Base-by-base conservation (phyloP, 2,329 filamentous ascomycete species). In the Aspergillus costaricaensis region DNA sequence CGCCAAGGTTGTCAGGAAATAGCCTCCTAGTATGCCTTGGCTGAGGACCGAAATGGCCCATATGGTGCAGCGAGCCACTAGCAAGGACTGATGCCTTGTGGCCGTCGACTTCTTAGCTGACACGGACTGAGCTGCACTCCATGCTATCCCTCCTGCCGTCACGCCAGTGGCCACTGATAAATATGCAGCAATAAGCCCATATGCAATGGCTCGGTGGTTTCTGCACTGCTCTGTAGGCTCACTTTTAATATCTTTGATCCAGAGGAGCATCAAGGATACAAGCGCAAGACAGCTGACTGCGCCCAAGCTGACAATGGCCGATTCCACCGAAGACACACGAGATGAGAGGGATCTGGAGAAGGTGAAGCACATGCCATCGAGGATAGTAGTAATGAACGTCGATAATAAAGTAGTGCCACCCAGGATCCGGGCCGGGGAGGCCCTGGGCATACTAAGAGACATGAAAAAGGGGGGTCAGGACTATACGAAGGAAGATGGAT, bases 31-130 rank as follows among this genome's bases (percentile, higher is more conserved):
- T 4, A 72, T 50, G 14, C 71, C 69, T 55, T 77, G 70, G 3
- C 59, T 53, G 10, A 76, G 68, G 9, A 76, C 62, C 2, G 74
- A 74, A 3, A 74, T 54, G 3, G 67, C 67, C 73, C 74, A 77
- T 39, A 74, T 61, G 9, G 74, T 69, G 57, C 77, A 76, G 44
- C 79, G 76, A 19, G 71, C 71, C 32, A 74, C 66, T 41, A 78
- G 67, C 15, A 72, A 53, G 1, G 64, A 47, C n/a, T 62, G 63
- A 15, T 49, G 57, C 10, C 23, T 47, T 30, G 39, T 9, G n/a
- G 39, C n/a, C 32, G 39, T 15, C 32, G 43, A 23, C 25, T 47
- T 44, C n/a, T 57, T 47, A 15, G 32, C 60, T 36, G 49, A 41
- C 50, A 65, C 53, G 14, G 59, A 54, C 54, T 66, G 60, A 21